Conservation (phyloP, 306 rosid genomes). For the Vigna nakashimae region DNA sequence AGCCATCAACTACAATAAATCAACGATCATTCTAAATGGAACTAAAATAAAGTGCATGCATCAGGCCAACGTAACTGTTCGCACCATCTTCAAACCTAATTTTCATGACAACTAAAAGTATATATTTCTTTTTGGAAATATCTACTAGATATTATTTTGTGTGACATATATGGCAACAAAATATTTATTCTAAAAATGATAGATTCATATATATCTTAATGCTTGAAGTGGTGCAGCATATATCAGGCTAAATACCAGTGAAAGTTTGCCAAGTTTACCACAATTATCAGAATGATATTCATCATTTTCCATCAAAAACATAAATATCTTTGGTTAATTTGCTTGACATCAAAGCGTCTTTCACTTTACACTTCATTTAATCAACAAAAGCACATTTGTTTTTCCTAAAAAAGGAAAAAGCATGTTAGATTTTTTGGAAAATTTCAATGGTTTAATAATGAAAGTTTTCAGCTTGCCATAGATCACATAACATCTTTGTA, state of each 20-base stretch:
- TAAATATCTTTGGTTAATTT: slow-evolving; percentile 40
- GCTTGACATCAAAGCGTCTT: slow-evolving; percentile 38
- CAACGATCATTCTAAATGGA: slow-evolving; percentile 13
- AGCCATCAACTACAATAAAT: slow-evolving; percentile 18
- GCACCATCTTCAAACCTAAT: slow-evolving; percentile 22
- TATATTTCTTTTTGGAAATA: neutral
- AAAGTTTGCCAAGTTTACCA: slow-evolving; percentile 24
- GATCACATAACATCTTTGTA: neutral
- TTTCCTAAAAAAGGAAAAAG: neutral
- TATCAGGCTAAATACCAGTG: slow-evolving; percentile 26
- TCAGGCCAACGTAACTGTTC: slow-evolving; percentile 50
- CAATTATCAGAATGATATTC: slow-evolving; percentile 8
- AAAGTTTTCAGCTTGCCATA: neutral
- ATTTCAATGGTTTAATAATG: slow-evolving; percentile 14
- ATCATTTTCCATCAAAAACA: slow-evolving; percentile 37
- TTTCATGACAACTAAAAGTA: neutral
- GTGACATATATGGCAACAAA: neutral
- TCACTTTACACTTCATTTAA: slow-evolving; percentile 11
- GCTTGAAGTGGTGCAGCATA: slow-evolving; percentile 21
- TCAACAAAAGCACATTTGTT: neutral
- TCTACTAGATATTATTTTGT: neutral
- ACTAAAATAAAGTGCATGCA: slow-evolving; percentile 8
- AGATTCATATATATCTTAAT: neutral
- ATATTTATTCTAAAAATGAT: too few relatives aligned
- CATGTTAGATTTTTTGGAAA: neutral